Conservation (phyloP, 2,329 filamentous ascomycete species). For the Hypoxylon sp. region DNA sequence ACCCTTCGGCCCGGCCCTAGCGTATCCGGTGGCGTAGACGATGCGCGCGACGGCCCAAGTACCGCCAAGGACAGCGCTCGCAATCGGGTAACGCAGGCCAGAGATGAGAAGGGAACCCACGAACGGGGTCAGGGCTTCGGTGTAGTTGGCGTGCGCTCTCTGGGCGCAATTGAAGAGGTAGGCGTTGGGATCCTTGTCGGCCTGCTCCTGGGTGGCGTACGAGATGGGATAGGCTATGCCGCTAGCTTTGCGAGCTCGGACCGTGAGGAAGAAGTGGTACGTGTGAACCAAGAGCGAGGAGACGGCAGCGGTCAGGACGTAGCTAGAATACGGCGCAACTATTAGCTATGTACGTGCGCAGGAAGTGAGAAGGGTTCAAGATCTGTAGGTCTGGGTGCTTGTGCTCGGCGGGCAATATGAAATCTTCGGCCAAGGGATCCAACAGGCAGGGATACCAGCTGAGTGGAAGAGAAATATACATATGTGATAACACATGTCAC, state of each 20-base stretch:
- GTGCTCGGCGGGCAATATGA: no score
- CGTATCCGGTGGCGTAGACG: constrained; percentile 65
- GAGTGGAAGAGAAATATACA: neutral
- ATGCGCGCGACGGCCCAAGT: constrained; percentile 62
- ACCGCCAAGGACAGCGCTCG: constrained; percentile 58
- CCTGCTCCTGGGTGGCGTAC: constrained; percentile 63
- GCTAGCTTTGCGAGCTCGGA: constrained; percentile 58
- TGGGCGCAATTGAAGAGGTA: constrained; percentile 67
- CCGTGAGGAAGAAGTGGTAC: constrained; percentile 59
- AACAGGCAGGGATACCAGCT: constrained; percentile 9
- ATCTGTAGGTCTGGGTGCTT: neutral
- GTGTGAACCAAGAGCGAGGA: constrained; percentile 66
- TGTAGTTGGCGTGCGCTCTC: constrained; percentile 64
- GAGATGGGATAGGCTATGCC: constrained; percentile 64
- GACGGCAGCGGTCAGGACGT: constrained; percentile 66
- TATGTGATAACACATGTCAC: neutral
- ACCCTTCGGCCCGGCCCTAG: constrained; percentile 55
- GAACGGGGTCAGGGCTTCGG: constrained; percentile 65
- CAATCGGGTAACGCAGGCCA: constrained; percentile 62
- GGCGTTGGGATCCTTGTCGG: constrained; percentile 61
- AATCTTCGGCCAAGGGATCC: neutral
- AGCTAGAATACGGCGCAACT: constrained; percentile 52
- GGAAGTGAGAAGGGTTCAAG: constrained; percentile 4
- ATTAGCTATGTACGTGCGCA: no score
- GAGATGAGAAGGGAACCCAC: constrained; percentile 62